phyloP scores from a whole-genome alignment of 768 basidiomycete genomes.

The Lyophyllum semitale region DNA sequence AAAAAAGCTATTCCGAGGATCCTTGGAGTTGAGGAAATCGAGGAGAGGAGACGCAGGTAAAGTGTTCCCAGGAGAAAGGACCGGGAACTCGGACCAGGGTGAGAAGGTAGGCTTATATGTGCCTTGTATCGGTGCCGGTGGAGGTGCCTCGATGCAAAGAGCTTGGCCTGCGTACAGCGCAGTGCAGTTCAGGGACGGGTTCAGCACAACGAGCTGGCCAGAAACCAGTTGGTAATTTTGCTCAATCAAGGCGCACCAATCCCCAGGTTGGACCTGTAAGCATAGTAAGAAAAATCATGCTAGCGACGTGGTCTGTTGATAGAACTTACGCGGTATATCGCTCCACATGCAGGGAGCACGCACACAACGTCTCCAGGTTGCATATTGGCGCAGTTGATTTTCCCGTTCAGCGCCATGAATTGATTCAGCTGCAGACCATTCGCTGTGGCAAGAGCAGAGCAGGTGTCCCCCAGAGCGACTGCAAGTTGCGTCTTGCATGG shows the following conservation, averaged over 20 bases:
- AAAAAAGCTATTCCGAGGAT: too few species aligned
- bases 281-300: neutral
- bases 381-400: neutral
- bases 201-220: neutral
- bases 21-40: too few species aligned
- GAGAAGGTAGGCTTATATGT: too few species aligned
- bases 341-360: neutral
- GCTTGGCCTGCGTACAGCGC: neutral
- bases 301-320: neutral
- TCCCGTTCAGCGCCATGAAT: neutral
- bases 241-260: neutral
- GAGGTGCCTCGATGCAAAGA: constrained; percentile 3
- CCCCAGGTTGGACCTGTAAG: neutral
- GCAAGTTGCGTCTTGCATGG: neutral
- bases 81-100: too few species aligned
- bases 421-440: neutral
- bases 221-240: neutral
- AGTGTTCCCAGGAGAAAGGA: too few species aligned
- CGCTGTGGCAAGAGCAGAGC: neutral
- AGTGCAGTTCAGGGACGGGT: constrained; percentile 7
- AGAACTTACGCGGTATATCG: neutral
- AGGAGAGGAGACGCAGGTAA: too few species aligned
- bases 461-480: neutral
- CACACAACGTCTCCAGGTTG: neutral
- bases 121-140: too few species aligned